Percentiles rank a stretch among this genome's conserved stretches.
phyloP scores from a whole-genome alignment of 176 grass and related monocot genomes.

The Ampelocalamus luodianensis region DNA sequence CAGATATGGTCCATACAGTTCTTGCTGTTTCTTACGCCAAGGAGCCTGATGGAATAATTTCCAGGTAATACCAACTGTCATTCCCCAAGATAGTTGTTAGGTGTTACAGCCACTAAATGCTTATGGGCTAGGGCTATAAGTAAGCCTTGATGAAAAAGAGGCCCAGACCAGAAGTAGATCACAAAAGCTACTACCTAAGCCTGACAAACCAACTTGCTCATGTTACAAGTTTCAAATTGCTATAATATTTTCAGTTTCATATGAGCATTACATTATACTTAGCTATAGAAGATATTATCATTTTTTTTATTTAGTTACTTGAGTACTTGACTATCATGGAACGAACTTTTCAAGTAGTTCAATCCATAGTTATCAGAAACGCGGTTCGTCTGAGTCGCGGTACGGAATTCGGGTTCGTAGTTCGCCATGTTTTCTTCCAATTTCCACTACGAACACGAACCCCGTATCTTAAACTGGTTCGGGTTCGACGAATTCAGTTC shows the following conservation, averaged over 20 bases:
- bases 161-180: not conserved
- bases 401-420: too few species aligned
- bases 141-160: not conserved
- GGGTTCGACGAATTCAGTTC: too few species aligned
- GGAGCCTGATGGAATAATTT: constrained; percentile 91
- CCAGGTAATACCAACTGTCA: constrained; percentile 56
- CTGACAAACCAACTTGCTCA: not conserved
- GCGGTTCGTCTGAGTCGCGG: too few species aligned
- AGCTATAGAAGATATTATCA: not conserved
- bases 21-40: constrained; percentile 90
- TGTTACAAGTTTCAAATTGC: constrained; percentile 7
- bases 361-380: too few species aligned
- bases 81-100: not conserved
- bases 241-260: not conserved
- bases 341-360: not conserved
- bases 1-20: constrained; percentile 88
- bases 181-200: not conserved
- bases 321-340: not conserved
- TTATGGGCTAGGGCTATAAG: not conserved
- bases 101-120: not conserved
- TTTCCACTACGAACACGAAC: too few species aligned
- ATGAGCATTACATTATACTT: not conserved
- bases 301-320: not conserved
- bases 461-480: too few species aligned
- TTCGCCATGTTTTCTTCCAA: too few species aligned